Percentiles rank a stretch among this genome's conserved stretches.
These are phyloP conservation scores for Nemophila menziesii DNA, from an alignment of 257 asterid species.

Conservation along the genomic window DNA sequence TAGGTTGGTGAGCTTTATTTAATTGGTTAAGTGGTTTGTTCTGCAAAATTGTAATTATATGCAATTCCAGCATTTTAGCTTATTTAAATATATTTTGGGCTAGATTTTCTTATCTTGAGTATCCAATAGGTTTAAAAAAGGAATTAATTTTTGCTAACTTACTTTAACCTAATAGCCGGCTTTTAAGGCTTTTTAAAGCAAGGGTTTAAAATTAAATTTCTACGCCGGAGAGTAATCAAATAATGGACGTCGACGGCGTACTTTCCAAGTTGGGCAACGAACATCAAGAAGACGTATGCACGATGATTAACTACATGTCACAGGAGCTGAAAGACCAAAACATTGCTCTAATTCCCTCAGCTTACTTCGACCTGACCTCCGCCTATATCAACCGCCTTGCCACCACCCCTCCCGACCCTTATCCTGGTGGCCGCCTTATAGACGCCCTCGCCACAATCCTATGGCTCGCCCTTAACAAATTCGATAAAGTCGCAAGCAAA, in stretches of 20 bases:
- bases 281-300: constrained; percentile 65
- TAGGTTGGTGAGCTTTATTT: no score
- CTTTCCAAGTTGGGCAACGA: constrained; percentile 50
- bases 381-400: constrained; percentile 56
- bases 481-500: constrained; percentile 22
- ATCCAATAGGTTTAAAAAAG: no score
- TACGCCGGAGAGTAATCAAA: no score
- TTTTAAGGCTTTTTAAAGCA: no score
- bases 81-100: no score
- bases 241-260: constrained; percentile 26
- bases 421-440: constrained; percentile 37
- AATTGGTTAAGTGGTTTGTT: no score
- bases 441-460: constrained; percentile 58
- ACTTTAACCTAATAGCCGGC: no score
- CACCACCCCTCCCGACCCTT: constrained; percentile 24
- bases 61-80: no score
- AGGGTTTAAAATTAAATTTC: no score
- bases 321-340: constrained; percentile 64
- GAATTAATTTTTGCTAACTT: no score
- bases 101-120: no score
- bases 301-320: constrained; percentile 59
- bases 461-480: constrained; percentile 35
- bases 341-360: constrained; percentile 40
- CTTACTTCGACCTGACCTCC: constrained; percentile 72
- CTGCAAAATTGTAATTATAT: no score